Evolutionary conservation across 257 asterid genomes (phyloP), one percentile per base, ranked within the genome.

Genomic region (Paraleonurus japonicus): DNA sequence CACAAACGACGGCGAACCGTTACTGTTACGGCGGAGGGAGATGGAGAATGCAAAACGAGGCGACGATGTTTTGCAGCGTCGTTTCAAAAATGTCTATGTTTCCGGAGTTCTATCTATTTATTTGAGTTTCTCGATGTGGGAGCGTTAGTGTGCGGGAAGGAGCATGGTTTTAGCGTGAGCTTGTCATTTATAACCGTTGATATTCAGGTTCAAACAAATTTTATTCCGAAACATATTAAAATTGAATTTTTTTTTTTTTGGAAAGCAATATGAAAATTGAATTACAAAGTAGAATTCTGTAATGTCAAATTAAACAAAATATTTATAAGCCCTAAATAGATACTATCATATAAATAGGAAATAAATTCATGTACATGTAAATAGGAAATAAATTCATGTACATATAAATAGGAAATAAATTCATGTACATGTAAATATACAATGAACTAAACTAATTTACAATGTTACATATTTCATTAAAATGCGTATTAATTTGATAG

Each of bases 1-100:
- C 76, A 73, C 27, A 20, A 39, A 67, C 84, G 82, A 61, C 85
- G 84, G 89, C 76, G 86, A 78, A 82, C 84, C 78, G 85, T 80
- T 82, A 77, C 68, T 57, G 63, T 37, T 71, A 66, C 80, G 73
- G 80, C 74, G 68, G 74, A 39, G 53, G 19, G 64, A 35, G 69
- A 57, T 50, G 27, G 47, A 51, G 72, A 59, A 37, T 50, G 65
- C 28, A 51, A 61, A 61, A 57, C 20, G 48, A 30, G 50, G 60
- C 65, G 48, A 41, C 61, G 35, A 30, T 48, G 17, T 12, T 17
- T 45, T 2, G 76, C 28, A 57, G 66, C 76, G 81, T 65, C 73
- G 75, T 77, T 62, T 71, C 1, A 75, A 62, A 59, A 8, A 4
- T 30, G 35, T 53, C 53, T n/a, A 45, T 7, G 66, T 67, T 50